Conservation (phyloP, 2,329 filamentous ascomycete species). For the Diaporthe amygdali region DNA sequence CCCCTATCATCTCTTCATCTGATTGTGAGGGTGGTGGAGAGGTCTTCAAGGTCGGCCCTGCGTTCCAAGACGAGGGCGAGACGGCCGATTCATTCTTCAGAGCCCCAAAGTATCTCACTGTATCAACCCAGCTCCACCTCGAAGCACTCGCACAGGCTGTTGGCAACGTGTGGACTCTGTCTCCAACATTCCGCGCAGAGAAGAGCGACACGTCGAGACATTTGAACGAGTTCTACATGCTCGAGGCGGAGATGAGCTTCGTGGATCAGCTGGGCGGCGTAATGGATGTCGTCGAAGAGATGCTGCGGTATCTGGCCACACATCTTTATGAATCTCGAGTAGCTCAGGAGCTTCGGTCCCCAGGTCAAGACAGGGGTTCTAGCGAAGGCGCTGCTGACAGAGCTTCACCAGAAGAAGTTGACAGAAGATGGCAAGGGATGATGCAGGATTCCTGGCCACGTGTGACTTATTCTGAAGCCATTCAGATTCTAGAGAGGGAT, state of each 20-base stretch:
- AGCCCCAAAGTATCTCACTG: conserved; percentile 89
- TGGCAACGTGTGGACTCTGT: conserved; percentile 91
- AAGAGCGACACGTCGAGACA: conserved; percentile 92
- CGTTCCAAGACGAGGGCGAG: conserved; percentile 37
- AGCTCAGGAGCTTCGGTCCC: conserved; percentile 47
- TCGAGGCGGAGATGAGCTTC: conserved; percentile 90
- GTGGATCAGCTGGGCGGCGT: conserved; percentile 71
- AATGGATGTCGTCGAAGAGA: conserved; percentile 80
- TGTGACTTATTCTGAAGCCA: conserved; percentile 82
- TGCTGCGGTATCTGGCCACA: conserved; percentile 64
- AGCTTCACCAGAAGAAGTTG: conserved; percentile 56
- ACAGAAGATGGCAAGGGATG: conserved; percentile 75
- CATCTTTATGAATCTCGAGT: conserved; percentile 47
- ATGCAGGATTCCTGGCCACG: conserved; percentile 70
- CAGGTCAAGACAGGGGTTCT: conserved; percentile 25
- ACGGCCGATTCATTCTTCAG: conserved; percentile 73
- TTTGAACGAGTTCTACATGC: conserved; percentile 98
- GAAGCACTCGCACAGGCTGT: conserved; percentile 90
- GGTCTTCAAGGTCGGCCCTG: conserved; percentile 76
- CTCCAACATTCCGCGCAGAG: conserved; percentile 92
- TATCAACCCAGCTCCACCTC: conserved; percentile 92
- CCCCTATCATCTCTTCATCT: conserved; percentile 93
- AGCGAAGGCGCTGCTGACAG: conserved; percentile 38
- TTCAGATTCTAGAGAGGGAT: conserved; percentile 69
- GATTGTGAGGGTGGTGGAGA: conserved; percentile 97